Evolutionary conservation across 495 filamentous ascomycete genomes (phyloP), one percentile per base, ranked within the genome.

Genomic region (Penicillium atrosanguineum): DNA sequence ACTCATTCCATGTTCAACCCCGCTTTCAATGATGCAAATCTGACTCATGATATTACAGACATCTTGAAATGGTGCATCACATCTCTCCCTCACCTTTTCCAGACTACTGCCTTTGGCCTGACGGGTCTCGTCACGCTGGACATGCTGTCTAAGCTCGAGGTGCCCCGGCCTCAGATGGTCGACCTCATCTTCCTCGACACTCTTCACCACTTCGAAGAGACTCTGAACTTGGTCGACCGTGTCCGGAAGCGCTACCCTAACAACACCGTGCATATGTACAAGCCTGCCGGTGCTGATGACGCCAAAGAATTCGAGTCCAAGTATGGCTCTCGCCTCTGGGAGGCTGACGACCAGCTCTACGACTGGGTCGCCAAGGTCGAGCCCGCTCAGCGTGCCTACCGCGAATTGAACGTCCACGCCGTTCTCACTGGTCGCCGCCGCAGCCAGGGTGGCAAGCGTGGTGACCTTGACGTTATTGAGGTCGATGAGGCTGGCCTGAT

Each of bases 351-450:
- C 38, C 87, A 96, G 62, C 80, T 90, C 38, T 98, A 98, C 74
- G 94, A 98, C 81, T 98, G 88, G 82, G 78, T 91, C 45, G 94
- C 92, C 72, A 98, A 98, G 75, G 94, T 97, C 18, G 94, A 98
- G 77, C 95, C 94, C 14, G 89, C 89, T 46, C 88, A 97, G 73
- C 87, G 94, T 44, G 90, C 94, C 12, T 98, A 97, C 71, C 73
- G 83, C 6, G 88, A 96, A 43, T 79, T 97, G 34, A 83, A 89
- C 53, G 94, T 97, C 28, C 88, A 90, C 52, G 93, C 94, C 43
- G 89, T 97, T 50, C 76, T 98, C 48, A 98, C 95, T n/a, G 94
- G 94, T 29, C 91, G 94, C 41, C 83, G 94, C 40, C 83, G 89
- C 51, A 94, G 89, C 54, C 94, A 98, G 73, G 95, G 95, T 52